Evolutionary conservation across 305 asterid species (phyloP), one percentile per base, ranked within the genome.

Genomic region (Fraxinus latifolia): DNA sequence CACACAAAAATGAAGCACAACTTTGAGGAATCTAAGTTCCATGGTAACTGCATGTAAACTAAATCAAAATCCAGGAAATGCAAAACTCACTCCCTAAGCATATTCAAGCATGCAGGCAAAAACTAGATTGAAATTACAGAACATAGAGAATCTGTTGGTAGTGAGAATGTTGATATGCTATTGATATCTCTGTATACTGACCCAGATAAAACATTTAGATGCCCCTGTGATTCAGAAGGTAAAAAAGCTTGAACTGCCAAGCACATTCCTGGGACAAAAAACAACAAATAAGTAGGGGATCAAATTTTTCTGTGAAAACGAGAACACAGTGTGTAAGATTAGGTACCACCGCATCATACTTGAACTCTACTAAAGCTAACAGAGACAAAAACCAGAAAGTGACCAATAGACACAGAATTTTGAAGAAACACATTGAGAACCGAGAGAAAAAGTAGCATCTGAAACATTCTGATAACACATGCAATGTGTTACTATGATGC

Each of bases 201-300:
- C 74, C 99, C 95, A 19, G 97, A 84, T 65, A 94, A 14, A 58
- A 92, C 91, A 74, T 90, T 90, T 67, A 90, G 88, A 85, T 74
- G 81, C 1, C 90, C 93, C 74, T 88, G 92, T 1, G 90, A 83
- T 72, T 89, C 89, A 31, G 92, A 77, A 27, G 97, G 91, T 79
- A 86, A 74, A 86, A 94, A 91, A 5, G 91, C 94, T 81, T 80
- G 90, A 79, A 94, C 93, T 0, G 96, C 92, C 98, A 95, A 89
- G 87, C 99, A 95, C 95, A 94, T 87, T 72, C 99, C 98, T 87
- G 74, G 39, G 21, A 25, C 14, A 1, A 68, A 27, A 68, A 68
- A 27, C 17, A 60, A 60, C 14, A 23, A 62, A 62, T 23, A 62
- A 62, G 14, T 60, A 60, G n/a, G 33, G 71, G 32, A 62, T 8